Evolutionary conservation across 2,329 filamentous ascomycete genomes (phyloP), one percentile per base, ranked within the genome.

Genomic region (Ceratocystis alfenasii): DNA sequence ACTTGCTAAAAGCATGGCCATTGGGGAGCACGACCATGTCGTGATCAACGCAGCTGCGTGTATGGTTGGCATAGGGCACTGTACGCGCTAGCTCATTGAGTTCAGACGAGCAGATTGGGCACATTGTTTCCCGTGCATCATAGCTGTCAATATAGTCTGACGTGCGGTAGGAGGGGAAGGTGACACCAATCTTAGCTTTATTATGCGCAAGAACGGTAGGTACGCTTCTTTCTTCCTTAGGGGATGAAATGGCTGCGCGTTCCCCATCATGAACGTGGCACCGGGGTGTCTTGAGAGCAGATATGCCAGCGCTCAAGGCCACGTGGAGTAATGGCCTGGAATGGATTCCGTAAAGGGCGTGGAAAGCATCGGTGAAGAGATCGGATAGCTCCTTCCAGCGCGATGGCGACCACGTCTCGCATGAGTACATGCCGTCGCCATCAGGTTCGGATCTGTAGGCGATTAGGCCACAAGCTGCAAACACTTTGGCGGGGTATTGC

Each of bases 51-150:
- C 90, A 89, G 73, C 90, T 96, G 79, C 95, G 95, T 36, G 88
- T 92, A 74, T 99, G 94, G 72, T 96, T 89, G 2, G 94, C 94
- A 72, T 97, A 97, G 0, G 94, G 94, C 57, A 99, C 89, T 71
- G 87, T 87, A 63, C 87, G 81, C 1, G 94, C 93, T 44, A 99
- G 82, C 72, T 92, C 89, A 74, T 97, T 97, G 66, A 99, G 83
- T 76, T 99, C 94, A 0, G 88, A 94, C 61, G 88, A 94, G 78
- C 94, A 99, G 72, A 99, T 97, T 2, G 94, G 94, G 71, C 94
- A 99, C 53, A 97, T 85, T 62, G 68, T 67, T 64, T 69, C 69
- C 7, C 67, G 70, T 62, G 69, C 57, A 55, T 61, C 66, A 22
- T 62, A 66, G 25, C 57, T 50, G 20, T 46, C 41, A 61, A 64